phyloP scores from a whole-genome alignment of 495 filamentous ascomycete species.

The Neohortaea acidophila region DNA sequence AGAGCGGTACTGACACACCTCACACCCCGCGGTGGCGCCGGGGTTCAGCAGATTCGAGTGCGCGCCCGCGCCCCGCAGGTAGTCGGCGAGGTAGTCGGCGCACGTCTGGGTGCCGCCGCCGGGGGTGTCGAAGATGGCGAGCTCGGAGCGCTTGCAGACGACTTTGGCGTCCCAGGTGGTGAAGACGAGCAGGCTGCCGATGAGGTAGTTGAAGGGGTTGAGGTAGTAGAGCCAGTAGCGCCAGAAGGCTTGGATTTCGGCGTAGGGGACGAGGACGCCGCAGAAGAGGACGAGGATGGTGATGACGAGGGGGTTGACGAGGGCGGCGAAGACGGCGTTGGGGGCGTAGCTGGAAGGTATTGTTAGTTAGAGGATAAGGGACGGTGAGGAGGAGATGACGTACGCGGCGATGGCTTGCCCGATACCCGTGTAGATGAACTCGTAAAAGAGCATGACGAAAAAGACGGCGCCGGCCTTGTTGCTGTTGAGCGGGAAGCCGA shows the following conservation, averaged over 20 bases:
- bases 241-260: conserved; percentile 36
- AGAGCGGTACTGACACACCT: not conserved
- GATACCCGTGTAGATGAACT: conserved; percentile 58
- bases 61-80: not conserved
- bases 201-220: conserved; percentile 42
- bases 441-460: conserved; percentile 52
- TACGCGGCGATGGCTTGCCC: conserved; percentile 66
- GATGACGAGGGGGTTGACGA: conserved; percentile 42
- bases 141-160: conserved; percentile 32
- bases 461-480: conserved; percentile 36
- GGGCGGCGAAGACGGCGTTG: conserved; percentile 53
- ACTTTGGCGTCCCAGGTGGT: conserved; percentile 35
- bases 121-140: conserved; percentile 39
- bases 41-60: not conserved
- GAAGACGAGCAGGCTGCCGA: conserved; percentile 35
- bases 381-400: no score
- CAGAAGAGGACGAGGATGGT: conserved; percentile 47
- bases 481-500: conserved; percentile 41
- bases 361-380: no score
- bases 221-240: conserved; percentile 40
- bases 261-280: conserved; percentile 41
- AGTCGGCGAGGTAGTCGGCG: no score
- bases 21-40: not conserved
- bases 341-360: no score
- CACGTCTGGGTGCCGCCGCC: conserved; percentile 35